Base-by-base conservation (phyloP, 2,329 filamentous ascomycete species). In the Colletotrichum shisoi region DNA sequence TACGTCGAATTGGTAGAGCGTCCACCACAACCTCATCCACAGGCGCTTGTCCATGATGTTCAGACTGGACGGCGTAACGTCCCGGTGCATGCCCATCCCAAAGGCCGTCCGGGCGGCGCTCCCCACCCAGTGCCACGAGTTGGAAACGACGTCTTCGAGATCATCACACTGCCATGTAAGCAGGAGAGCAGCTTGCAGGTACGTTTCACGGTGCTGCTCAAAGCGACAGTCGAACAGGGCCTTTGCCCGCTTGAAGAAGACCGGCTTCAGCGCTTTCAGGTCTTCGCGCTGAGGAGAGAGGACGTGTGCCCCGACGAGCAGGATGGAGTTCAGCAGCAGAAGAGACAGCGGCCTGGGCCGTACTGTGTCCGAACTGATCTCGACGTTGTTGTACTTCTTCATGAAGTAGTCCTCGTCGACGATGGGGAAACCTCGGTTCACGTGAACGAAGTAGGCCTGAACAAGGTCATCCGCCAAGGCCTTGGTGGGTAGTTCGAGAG, bases 81-180 rank as follows among this genome's bases (percentile, higher is more conserved):
- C 75, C 1, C 79, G 74, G 52, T 81, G 84, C 82, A 86, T 84
- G n/a, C 84, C 84, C 60, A 85, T 74, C 0, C 84, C 84, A 0
- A 82, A 80, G 2, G 83, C 84, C 40, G 82, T 84, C 5, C 84
- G 79, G 19, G 79, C 79, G 5, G 83, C 84, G 3, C 84, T 77
- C 2, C 84, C 84, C 7, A 85, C 77, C 84, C 84, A 86, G 67
- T 77, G 76, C 75, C 78, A 84, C 17, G 82, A 80, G 70, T 86
- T 86, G 45, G 83, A 81, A 4, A 83, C 76, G 7, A 86, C 81
- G 72, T 85, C 83, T 69, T 87, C 84, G 27, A 83, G 82, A 15
- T 82, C 80, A 56, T 86, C 83, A 1, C 83, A 82, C 69, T 85
- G 82, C 85, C 84, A 87, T 2, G 83, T 85, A 59, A 87, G 71